Percentiles rank a stretch among this genome's conserved stretches.
Evolutionary conservation across 768 basidiomycete genomes (phyloP).

Genomic region (Lactarius psammicola): DNA sequence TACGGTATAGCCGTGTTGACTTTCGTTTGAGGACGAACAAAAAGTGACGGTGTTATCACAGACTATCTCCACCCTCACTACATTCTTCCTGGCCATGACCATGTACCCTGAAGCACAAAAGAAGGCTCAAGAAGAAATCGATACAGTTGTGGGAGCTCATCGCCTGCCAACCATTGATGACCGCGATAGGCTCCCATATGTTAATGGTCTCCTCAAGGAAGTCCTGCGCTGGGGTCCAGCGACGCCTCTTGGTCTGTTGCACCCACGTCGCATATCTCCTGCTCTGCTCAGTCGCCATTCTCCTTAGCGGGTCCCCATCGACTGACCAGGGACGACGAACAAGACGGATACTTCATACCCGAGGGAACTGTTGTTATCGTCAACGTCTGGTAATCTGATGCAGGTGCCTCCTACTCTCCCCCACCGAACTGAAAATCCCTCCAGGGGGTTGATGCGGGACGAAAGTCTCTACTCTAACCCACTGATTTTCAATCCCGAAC

Average conservation of each 20-base stretch:
- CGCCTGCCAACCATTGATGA: conserved; percentile 33
- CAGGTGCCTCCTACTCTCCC: neutral
- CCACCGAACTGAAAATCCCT: neutral
- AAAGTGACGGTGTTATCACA: neutral
- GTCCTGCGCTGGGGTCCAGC: conserved; percentile 22
- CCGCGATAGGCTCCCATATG: conserved; percentile 32
- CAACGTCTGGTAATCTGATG: conserved; percentile 19
- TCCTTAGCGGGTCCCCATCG: conserved; percentile 14
- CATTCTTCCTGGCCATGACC: conserved; percentile 27
- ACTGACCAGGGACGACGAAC: conserved; percentile 14
- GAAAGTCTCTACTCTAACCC: conserved; percentile 37
- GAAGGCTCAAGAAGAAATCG: conserved; percentile 34
- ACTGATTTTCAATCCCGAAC: conserved; percentile 37
- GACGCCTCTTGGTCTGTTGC: conserved; percentile 10
- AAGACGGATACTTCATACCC: conserved; percentile 28
- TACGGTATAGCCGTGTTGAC: neutral
- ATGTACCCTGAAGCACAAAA: conserved; percentile 22
- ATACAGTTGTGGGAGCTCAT: conserved; percentile 31
- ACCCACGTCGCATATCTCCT: neutral
- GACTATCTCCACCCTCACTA: conserved; percentile 10
- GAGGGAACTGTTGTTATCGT: conserved; percentile 25
- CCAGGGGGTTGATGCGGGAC: conserved; percentile 38
- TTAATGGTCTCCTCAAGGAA: conserved; percentile 34
- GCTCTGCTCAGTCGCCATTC: neutral
- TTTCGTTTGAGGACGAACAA: neutral